These are phyloP conservation scores for Trichosporon inkin DNA, from an alignment of 1,284 basidiomycete genomes.

Conservation along the genomic window DNA sequence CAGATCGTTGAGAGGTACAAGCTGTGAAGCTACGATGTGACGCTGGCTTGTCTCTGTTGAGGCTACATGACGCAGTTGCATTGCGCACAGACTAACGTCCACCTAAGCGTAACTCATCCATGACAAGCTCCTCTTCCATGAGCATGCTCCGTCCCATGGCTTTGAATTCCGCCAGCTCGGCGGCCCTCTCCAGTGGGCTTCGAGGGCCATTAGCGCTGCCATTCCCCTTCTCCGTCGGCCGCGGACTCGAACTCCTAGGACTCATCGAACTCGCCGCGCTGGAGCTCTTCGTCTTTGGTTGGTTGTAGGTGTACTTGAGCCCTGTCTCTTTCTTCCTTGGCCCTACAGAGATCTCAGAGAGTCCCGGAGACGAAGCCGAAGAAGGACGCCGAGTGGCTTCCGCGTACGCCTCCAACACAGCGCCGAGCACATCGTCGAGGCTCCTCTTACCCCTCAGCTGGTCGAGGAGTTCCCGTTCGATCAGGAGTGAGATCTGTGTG, in stretches of 20 bases:
- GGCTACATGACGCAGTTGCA: no score
- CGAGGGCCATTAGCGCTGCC: not conserved
- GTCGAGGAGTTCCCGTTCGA: slow-evolving; percentile 17
- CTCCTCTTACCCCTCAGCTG: slow-evolving; percentile 10
- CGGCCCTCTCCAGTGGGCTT: slow-evolving; percentile 15
- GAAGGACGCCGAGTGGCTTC: slow-evolving; percentile 11
- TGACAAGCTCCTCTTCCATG: slow-evolving; percentile 14
- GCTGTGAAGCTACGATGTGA: not conserved
- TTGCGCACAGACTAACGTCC: not conserved
- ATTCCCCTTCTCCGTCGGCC: not conserved
- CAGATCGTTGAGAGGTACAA: slow-evolving; percentile 14
- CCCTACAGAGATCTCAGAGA: slow-evolving; percentile 2
- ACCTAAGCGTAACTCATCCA: not conserved
- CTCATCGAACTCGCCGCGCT: not conserved
- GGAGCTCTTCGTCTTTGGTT: not conserved
- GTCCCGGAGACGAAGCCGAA: not conserved
- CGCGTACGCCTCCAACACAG: slow-evolving; percentile 21
- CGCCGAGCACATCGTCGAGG: slow-evolving; percentile 29
- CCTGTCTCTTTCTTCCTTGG: slow-evolving; percentile 23
- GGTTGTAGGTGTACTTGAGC: slow-evolving; percentile 14
- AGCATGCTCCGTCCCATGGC: slow-evolving; percentile 23
- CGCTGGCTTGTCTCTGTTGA: no score
- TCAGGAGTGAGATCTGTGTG: slow-evolving; percentile 18
- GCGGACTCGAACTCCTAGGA: not conserved
- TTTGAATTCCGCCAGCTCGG: slow-evolving; percentile 10